Conservation (phyloP, 345 rosid genomes). For the Odontarrhena argentea region DNA sequence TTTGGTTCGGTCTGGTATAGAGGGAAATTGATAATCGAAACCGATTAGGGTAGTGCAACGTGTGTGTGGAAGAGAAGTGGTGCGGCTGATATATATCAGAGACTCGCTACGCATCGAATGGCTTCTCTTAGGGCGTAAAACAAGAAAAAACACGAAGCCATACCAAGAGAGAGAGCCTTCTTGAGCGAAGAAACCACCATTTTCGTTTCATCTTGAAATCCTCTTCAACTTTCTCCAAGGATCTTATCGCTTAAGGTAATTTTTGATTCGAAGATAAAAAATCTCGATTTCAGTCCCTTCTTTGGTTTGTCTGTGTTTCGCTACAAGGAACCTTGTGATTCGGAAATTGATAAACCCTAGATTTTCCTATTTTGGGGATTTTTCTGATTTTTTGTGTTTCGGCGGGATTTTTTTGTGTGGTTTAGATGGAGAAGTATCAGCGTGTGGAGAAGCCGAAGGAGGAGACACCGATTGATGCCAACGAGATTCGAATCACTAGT, state of each 20-base stretch:
- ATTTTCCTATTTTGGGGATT: constrained; percentile 14
- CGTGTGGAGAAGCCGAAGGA: constrained; percentile 72
- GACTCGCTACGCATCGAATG: constrained; percentile 21
- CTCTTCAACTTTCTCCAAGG: constrained; percentile 29
- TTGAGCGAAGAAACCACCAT: constrained; percentile 30
- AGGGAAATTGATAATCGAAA: constrained; percentile 10
- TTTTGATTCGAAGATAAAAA: constrained; percentile 12
- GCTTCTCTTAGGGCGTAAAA: constrained; percentile 33
- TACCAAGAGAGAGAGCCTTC: constrained; percentile 38
- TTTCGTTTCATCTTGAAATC: constrained; percentile 17
- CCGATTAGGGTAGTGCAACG: constrained; percentile 47
- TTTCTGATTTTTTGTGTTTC: not conserved
- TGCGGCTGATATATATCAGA: constrained; percentile 44
- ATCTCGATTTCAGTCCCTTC: not conserved
- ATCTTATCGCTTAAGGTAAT: constrained; percentile 35
- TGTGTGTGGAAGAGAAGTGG: constrained; percentile 44
- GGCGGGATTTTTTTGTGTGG: not conserved
- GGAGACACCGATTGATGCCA: constrained; percentile 56
- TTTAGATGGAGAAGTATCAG: constrained; percentile 76
- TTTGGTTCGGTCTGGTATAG: constrained; percentile 1
- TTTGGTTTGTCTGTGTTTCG: not conserved
- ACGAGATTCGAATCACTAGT: constrained; percentile 49
- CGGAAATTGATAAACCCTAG: constrained; percentile 28
- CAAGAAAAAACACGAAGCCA: constrained; percentile 42
- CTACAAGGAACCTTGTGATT: constrained; percentile 3